Conservation (phyloP, 1,139 yeast species). For the Yamadazyma songkhlaensis region DNA sequence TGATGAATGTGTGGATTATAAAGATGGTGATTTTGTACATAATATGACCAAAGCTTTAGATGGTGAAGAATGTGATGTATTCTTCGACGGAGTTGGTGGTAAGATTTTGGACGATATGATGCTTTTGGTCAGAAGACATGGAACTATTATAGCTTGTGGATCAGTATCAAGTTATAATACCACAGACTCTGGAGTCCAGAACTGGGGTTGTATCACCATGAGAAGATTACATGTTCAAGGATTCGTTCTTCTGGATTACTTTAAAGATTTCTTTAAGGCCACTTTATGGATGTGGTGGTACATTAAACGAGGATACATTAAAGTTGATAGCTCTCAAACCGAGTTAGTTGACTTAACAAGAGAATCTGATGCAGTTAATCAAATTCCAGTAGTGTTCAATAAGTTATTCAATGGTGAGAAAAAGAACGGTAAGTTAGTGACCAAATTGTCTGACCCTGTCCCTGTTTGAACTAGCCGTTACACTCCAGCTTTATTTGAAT, state of each 20-base stretch:
- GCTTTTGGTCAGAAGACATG: conserved; percentile 36
- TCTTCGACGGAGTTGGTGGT: conserved; percentile 67
- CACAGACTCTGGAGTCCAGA: conserved; percentile 27
- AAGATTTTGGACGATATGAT: conserved; percentile 49
- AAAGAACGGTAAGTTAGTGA: conserved; percentile 35
- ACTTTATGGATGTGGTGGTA: conserved; percentile 29
- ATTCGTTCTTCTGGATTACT: conserved; percentile 41
- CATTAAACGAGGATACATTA: conserved; percentile 41
- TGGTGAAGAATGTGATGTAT: conserved; percentile 40
- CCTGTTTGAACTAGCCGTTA: too few relatives aligned
- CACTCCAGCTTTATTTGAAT: too few relatives aligned
- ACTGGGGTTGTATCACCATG: conserved; percentile 42
- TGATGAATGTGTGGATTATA: conserved; percentile 54
- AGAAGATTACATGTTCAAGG: conserved; percentile 51
- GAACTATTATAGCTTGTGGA: conserved; percentile 58
- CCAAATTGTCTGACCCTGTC: conserved; percentile 19
- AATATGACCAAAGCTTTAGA: conserved; percentile 43
- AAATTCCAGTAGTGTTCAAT: conserved; percentile 29
- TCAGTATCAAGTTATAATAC: conserved; percentile 56
- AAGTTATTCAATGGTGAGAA: conserved; percentile 29
- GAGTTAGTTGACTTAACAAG: conserved; percentile 24
- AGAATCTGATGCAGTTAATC: conserved; percentile 18
- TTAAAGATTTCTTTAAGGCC: conserved; percentile 32
- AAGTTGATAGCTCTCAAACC: conserved; percentile 18
- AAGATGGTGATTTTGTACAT: conserved; percentile 36